Evolutionary conservation across 2,329 filamentous ascomycete genomes (phyloP).

Genomic region (Tolypocladium album): DNA sequence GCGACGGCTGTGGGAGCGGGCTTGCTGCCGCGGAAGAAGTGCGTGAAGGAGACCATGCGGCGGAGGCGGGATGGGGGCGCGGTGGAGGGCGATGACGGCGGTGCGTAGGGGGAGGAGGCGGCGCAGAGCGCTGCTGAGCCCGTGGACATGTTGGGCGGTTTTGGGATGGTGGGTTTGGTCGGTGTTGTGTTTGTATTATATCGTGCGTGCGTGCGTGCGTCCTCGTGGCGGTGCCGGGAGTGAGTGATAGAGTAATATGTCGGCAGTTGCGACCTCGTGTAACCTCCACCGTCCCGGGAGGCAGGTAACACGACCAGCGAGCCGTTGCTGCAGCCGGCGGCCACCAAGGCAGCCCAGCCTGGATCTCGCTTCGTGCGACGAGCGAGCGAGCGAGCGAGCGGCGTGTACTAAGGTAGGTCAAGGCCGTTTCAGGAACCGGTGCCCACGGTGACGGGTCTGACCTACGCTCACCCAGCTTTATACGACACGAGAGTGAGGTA

Average conservation of each 20-base stretch:
- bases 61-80: neutral
- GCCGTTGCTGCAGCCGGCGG: neutral
- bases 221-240: neutral
- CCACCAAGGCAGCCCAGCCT: no score
- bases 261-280: neutral
- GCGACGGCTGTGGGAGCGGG: neutral
- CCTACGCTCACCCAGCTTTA: neutral
- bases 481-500: neutral
- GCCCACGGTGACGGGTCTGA: neutral
- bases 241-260: no score
- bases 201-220: neutral
- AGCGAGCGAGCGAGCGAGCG: neutral
- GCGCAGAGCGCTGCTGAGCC: neutral
- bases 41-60: constrained; percentile 3
- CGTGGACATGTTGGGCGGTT: neutral
- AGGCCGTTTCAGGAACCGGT: neutral
- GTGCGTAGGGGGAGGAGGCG: neutral
- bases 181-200: neutral
- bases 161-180: neutral
- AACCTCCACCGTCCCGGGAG: neutral
- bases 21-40: neutral
- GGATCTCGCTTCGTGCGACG: no score
- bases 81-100: neutral
- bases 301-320: neutral
- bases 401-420: neutral